Evolutionary conservation across 306 rosid genomes (phyloP), one percentile per base, ranked within the genome.

Genomic region (Dryas octopetala): DNA sequence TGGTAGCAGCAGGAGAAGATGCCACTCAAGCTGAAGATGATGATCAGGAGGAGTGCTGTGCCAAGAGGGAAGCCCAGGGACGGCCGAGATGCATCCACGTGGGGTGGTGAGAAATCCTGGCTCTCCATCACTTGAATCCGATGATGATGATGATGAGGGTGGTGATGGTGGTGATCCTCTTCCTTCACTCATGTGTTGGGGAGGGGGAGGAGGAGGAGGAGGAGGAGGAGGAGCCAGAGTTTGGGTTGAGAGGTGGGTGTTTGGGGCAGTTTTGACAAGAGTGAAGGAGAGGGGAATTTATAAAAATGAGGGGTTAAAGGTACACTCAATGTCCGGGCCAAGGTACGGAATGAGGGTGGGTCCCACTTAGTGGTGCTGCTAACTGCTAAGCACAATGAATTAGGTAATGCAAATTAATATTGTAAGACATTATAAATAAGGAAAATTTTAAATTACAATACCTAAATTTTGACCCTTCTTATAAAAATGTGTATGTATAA

Each of bases 1-100:
- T 95, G 98, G 81, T 95, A 95, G 80, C 96, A 95, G 79, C 97
- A 95, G 5, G 98, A 91, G 91, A 95, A 91, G 86, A 95, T 83
- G 40, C 98, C 98, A 66, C 98, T 95, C 68, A 95, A 66, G 91
- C 87, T 86, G 96, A 95, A 90, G 79, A 95, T 85, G 82, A 91
- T 73, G 83, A 95, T 72, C 32, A 95, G 62, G 74, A 95, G 97
- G 1, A 95, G 96, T 9, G 97, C 97, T 0, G 97, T 95, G 61
- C 98, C 98, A 3, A 95, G 88, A 6, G 98, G 98, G 86, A 95
- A 95, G 0, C 97, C 97, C 3, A 95, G 71, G 65, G 97, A 87
- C 45, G 98, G 98, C 71, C 98, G 88, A 76, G 97, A 95, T 77
- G 88, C 66, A 74, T 91, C 96, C 74, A 75, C 57, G 63, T 72